Evolutionary conservation across 1,139 yeast genomes (phyloP).

Genomic region (Hemisphaericaspora xylanilytica): DNA sequence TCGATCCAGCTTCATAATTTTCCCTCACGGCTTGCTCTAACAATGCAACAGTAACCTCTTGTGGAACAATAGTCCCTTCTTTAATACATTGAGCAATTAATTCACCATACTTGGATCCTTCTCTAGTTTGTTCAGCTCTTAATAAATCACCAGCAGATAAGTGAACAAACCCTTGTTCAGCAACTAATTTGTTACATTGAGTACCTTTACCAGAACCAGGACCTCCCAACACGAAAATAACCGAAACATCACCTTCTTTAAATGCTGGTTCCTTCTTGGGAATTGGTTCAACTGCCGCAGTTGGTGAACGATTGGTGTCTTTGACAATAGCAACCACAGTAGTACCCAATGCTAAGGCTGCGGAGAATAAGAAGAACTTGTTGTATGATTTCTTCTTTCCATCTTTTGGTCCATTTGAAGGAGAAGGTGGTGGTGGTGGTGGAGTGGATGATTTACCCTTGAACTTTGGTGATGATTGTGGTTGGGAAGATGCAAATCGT

Average conservation of each 20-base stretch:
- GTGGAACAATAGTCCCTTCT: slow-evolving; percentile 93
- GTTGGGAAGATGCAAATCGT: slow-evolving; percentile 16
- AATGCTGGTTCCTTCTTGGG: slow-evolving; percentile 40
- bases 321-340: slow-evolving; percentile 42
- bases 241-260: slow-evolving; percentile 63
- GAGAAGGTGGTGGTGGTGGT: slow-evolving; percentile 19
- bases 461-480: neutral
- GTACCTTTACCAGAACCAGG: slow-evolving; percentile 98
- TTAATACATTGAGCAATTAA: slow-evolving; percentile 79
- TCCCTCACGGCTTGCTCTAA: slow-evolving; percentile 75
- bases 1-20: slow-evolving; percentile 47
- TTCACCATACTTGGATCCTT: slow-evolving; percentile 81
- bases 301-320: slow-evolving; percentile 44
- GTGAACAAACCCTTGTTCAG: slow-evolving; percentile 79
- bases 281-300: slow-evolving; percentile 46
- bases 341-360: slow-evolving; percentile 45
- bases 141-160: slow-evolving; percentile 92
- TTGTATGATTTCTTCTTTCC: slow-evolving; percentile 12
- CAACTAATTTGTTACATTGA: slow-evolving; percentile 83
- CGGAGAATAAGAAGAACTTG: slow-evolving; percentile 30
- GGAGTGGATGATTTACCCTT: slow-evolving; percentile 9
- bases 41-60: slow-evolving; percentile 86
- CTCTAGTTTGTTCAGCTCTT: slow-evolving; percentile 84
- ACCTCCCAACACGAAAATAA: slow-evolving; percentile 85
- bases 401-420: slow-evolving; percentile 15